Base-by-base conservation (phyloP, 1,139 yeast genomes). In the Taphrina flavorubra region DNA sequence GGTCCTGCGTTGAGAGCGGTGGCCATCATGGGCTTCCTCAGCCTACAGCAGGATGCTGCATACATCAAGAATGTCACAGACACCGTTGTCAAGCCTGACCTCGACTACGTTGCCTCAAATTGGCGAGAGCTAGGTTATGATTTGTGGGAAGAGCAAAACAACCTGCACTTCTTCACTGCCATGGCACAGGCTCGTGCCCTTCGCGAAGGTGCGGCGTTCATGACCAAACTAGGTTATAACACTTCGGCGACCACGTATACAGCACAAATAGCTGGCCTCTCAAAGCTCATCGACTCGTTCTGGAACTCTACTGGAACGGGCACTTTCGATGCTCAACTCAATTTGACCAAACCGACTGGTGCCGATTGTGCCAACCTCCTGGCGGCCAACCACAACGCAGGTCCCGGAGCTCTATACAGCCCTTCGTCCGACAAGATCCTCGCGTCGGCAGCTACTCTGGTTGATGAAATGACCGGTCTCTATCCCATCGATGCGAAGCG, bases 71-170 rank as follows among this genome's bases (percentile, higher is more conserved):
- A 63, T 18, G 61, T 63, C 40, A 56, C 59, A 7, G 61, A 53
- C 2, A 55, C 60, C 11, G 80, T 90, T 10, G 75, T 92, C 31
- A 85, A 85, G 74, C 87, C 88, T 1, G 98, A 94, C 78, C 83
- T 92, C 74, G 79, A 81, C 62, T 94, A 87, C 74, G 83, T 89
- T 20, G 75, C 83, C 39, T 75, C 78, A n/a, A 82, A 84, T 74
- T 92, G 97, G 97, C 74, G 79, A 11, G 76, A 79, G 34, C 78
- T 79, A 2, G 88, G 92, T 16, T 94, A 90, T 79, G 99, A 94
- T 78, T 80, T 92, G 65, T 94, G 99, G 99, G 99, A 94, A 79
- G 99, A 94, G 78, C 76, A 85, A 69, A 86, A 92, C 0, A 49
- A 49, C 18, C 74, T 80, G 65, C 97, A 92, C 78, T 87, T 91